phyloP scores from a whole-genome alignment of 2,329 filamentous ascomycete genomes.

The Neonectria neomacrospora region DNA sequence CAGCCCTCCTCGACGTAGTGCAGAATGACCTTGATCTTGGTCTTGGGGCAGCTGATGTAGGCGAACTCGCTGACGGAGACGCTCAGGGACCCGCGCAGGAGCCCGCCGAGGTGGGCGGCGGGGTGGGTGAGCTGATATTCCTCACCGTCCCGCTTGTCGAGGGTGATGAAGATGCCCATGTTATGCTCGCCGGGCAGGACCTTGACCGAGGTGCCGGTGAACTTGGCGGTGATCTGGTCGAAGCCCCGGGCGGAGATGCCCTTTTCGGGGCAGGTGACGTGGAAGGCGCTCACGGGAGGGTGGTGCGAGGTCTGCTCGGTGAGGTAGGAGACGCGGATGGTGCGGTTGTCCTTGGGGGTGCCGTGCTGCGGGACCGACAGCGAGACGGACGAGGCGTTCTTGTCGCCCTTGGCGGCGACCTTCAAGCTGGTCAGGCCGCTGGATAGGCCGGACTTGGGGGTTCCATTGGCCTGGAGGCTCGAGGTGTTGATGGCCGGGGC shows the following conservation, averaged over 20 bases:
- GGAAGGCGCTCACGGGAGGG: slow-evolving; percentile 96
- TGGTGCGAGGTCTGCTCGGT: slow-evolving; percentile 99
- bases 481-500: slow-evolving; percentile 71
- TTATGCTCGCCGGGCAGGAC: slow-evolving; percentile 94
- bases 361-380: slow-evolving; percentile 63
- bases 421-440: slow-evolving; percentile 62
- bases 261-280: slow-evolving; percentile 90
- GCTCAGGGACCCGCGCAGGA: slow-evolving; percentile 87
- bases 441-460: slow-evolving; percentile 57
- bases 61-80: slow-evolving; percentile 91
- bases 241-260: slow-evolving; percentile 90
- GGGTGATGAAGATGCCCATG: slow-evolving; percentile 91
- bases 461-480: slow-evolving; percentile 50
- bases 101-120: slow-evolving; percentile 88
- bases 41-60: slow-evolving; percentile 90
- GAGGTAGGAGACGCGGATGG: slow-evolving; percentile 88
- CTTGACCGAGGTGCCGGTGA: slow-evolving; percentile 93
- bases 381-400: slow-evolving; percentile 60
- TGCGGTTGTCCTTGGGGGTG: slow-evolving; percentile 57
- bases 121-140: slow-evolving; percentile 96
- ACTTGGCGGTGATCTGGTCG: slow-evolving; percentile 97
- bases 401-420: slow-evolving; percentile 56
- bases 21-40: slow-evolving; percentile 89
- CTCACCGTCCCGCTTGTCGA: slow-evolving; percentile 84
- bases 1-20: slow-evolving; percentile 96